Conservation (phyloP, 805 yeast species). For the Groenewaldozyma salmanticensis region DNA sequence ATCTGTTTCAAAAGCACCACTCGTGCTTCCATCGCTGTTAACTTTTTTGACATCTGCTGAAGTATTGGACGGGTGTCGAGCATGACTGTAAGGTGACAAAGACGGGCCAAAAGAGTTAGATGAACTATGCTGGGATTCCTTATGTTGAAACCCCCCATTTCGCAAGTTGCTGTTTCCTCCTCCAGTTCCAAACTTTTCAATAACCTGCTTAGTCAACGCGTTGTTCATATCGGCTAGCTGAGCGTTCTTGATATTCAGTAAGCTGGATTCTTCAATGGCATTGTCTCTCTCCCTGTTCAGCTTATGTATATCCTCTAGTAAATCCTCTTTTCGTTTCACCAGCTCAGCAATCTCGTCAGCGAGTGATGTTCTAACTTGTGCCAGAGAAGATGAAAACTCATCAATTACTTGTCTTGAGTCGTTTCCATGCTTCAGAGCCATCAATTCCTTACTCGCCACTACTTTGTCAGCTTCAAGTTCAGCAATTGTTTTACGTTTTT, state of each 20-base stretch:
- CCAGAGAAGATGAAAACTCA: slow-evolving; percentile 37
- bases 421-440: slow-evolving; percentile 25
- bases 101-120: neutral
- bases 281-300: slow-evolving; percentile 19
- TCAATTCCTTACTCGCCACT: slow-evolving; percentile 31
- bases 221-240: slow-evolving; percentile 31
- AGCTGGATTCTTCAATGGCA: slow-evolving; percentile 24
- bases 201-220: slow-evolving; percentile 27
- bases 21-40: neutral
- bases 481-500: slow-evolving; percentile 28
- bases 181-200: slow-evolving; percentile 23
- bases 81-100: neutral
- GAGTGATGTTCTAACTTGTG: slow-evolving; percentile 37
- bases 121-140: too few species aligned
- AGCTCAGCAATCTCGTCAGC: slow-evolving; percentile 35
- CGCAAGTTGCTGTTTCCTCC: slow-evolving; percentile 1
- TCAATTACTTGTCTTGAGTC: slow-evolving; percentile 19
- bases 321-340: slow-evolving; percentile 19
- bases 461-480: slow-evolving; percentile 27
- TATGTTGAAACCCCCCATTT: neutral
- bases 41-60: neutral
- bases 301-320: slow-evolving; percentile 23
- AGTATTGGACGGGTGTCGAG: neutral
- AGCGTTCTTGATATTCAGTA: slow-evolving; percentile 25
- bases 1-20: neutral